phyloP scores from a whole-genome alignment of 768 basidiomycete species.

The Auricularia sp. region DNA sequence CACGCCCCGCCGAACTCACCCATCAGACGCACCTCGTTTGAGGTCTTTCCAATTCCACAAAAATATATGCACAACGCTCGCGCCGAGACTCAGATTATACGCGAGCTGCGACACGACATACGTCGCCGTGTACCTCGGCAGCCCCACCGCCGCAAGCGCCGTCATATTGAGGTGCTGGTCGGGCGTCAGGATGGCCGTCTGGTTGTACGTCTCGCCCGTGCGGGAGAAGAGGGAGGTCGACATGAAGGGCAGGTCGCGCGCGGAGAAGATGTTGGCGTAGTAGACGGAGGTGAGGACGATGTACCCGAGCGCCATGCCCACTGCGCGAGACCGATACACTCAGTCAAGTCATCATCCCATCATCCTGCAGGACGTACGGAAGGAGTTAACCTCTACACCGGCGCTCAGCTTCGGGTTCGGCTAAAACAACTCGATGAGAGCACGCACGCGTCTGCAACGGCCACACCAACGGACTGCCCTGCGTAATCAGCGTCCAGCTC shows the following conservation, averaged over 20 bases:
- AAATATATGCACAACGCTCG: constrained; percentile 38
- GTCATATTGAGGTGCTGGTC: constrained; percentile 27
- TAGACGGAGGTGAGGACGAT: constrained; percentile 31
- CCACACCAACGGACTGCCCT: constrained; percentile 46
- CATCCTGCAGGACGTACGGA: constrained; percentile 21
- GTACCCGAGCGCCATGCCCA: constrained; percentile 42
- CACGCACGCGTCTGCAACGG: constrained; percentile 43
- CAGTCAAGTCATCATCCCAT: background rate
- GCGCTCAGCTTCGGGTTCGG: no score
- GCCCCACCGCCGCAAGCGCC: constrained; percentile 16
- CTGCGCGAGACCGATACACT: constrained; percentile 13
- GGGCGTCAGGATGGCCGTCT: constrained; percentile 30
- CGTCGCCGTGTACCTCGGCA: constrained; percentile 35
- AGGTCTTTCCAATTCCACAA: constrained; percentile 47
- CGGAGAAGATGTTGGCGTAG: constrained; percentile 38
- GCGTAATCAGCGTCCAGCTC: constrained; percentile 45
- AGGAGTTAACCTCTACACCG: constrained; percentile 32
- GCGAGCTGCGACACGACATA: constrained; percentile 39
- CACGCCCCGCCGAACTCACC: no score
- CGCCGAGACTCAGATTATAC: constrained; percentile 42
- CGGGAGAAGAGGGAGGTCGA: constrained; percentile 35
- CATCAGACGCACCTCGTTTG: constrained; percentile 22
- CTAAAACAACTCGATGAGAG: background rate
- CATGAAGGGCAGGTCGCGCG: constrained; percentile 37
- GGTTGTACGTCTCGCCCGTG: constrained; percentile 32